Evolutionary conservation across 225 moss, liverwort and hornwort genomes (phyloP).

Genomic region (Pseudisothecium myosuroides): DNA sequence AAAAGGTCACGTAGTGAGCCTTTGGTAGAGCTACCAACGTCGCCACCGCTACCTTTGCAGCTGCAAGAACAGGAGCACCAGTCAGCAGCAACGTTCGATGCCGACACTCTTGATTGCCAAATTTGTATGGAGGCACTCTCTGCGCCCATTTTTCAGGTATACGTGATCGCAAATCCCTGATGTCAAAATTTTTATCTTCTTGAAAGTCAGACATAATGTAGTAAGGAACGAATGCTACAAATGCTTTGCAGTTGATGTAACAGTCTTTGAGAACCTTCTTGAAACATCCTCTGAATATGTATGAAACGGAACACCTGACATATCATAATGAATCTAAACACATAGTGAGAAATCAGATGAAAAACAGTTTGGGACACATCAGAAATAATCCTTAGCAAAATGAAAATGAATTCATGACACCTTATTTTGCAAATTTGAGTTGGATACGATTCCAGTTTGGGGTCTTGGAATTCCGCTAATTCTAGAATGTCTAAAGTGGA

Average conservation of each 20-base stretch:
- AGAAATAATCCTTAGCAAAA: neutral
- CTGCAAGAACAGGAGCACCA: slow-evolving; percentile 28
- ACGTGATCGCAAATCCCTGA: neutral
- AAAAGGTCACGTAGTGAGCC: slow-evolving; percentile 35
- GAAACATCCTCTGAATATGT: neutral
- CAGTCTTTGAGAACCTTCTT: neutral
- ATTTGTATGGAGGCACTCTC: slow-evolving; percentile 65
- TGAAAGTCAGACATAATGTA: neutral
- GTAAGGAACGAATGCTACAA: neutral
- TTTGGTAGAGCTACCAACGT: slow-evolving; percentile 23
- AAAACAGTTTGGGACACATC: neutral
- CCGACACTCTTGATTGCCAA: slow-evolving; percentile 65
- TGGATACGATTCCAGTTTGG: neutral
- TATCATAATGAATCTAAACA: too few relatives aligned
- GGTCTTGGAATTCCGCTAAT: neutral
- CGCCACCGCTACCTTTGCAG: neutral
- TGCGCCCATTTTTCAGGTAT: slow-evolving; percentile 62
- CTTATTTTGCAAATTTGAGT: neutral
- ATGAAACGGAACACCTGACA: neutral
- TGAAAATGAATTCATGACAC: neutral
- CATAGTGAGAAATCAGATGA: neutral
- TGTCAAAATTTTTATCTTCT: neutral
- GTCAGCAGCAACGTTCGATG: slow-evolving; percentile 35
- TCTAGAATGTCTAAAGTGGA: neutral
- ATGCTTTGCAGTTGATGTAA: neutral